Base-by-base conservation (phyloP, 1,284 basidiomycete genomes). In the Irpex sp. region DNA sequence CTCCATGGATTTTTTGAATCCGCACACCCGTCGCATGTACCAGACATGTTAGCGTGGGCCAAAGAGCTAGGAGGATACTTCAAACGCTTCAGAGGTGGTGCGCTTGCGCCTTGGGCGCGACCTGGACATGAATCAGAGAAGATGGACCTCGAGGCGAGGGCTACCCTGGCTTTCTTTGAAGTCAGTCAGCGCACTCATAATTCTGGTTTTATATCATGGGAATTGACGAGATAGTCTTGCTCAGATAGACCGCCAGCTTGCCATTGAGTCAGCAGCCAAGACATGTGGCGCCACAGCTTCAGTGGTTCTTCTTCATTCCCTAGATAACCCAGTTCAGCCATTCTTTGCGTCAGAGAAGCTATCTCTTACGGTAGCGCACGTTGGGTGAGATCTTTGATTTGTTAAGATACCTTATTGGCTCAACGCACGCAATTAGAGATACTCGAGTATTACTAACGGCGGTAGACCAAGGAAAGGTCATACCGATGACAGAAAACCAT, bases 221-320 rank as follows among this genome's bases (percentile, higher is more conserved):
- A 58, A 39, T 14, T 39, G 36, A 12, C 21, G 42, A 58, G 33
- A 23, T 54, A 14, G 2, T 35, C 19, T 28, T n/a, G n/a, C 39
- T 16, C 58, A 59, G 45, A 65, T 57, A 10, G 58, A 59, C 52
- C 35, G 53, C 57, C 78, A 77, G 70, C 74, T 58, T 42, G 81
- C 86, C 87, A 80, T 71, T 66, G 87, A 83, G 72, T 80, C 76
- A 64, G 80, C 83, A 59, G 85, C 88, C 2, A 84, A 84, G 68
- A 75, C 78, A 55, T 89, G 85, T 63, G 96, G 96, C 3, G 94
- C 94, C 18, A 97, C 96, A 1, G 94, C 94, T 1, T 96, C 93
- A 0, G 85, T 98, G 1, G 92, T 88, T 0, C 80, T 98, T 49
- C 77, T 98, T 16, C 95, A 98, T 67, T 91, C 93, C 42, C 79